Evolutionary conservation across 805 yeast genomes (phyloP).

Genomic region (Saccharomycopsis sp.): DNA sequence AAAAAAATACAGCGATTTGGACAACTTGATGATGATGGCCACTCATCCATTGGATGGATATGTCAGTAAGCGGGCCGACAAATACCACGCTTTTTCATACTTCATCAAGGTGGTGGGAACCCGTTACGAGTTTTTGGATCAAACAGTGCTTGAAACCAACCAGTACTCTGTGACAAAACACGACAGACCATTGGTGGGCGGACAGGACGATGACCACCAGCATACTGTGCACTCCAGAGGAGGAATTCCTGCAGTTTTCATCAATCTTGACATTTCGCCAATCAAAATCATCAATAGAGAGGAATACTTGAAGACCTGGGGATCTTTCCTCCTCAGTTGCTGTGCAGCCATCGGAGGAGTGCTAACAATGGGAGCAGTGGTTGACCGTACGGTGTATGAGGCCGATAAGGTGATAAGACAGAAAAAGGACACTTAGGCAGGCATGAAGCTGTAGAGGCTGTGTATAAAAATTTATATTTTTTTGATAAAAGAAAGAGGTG

Average conservation of each 20-base stretch:
- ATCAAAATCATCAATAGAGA: slow-evolving; percentile 84
- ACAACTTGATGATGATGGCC: slow-evolving; percentile 26
- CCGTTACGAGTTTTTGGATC: slow-evolving; percentile 63
- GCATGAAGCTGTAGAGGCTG: not conserved
- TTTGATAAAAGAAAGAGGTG: too few relatives aligned
- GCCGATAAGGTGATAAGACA: slow-evolving; percentile 72
- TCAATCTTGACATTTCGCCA: slow-evolving; percentile 88
- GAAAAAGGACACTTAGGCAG: slow-evolving; percentile 47
- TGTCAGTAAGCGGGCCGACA: slow-evolving; percentile 35
- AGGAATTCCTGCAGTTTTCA: slow-evolving; percentile 85
- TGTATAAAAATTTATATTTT: too few relatives aligned
- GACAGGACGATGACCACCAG: slow-evolving; percentile 86
- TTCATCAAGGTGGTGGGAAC: slow-evolving; percentile 88
- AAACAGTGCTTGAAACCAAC: slow-evolving; percentile 60
- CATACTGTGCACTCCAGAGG: slow-evolving; percentile 76
- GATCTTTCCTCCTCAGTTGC: slow-evolving; percentile 73
- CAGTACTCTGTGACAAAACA: slow-evolving; percentile 87
- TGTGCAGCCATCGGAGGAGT: slow-evolving; percentile 92
- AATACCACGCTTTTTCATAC: slow-evolving; percentile 64
- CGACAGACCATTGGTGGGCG: slow-evolving; percentile 79
- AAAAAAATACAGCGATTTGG: slow-evolving; percentile 8
- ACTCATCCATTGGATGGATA: slow-evolving; percentile 66
- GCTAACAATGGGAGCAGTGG: slow-evolving; percentile 80
- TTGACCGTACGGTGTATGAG: slow-evolving; percentile 84
- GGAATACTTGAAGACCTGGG: slow-evolving; percentile 60